Percentiles rank a stretch among this genome's conserved stretches.
Conservation (phyloP, 306 rosid species). For the Gillenia trifoliata region DNA sequence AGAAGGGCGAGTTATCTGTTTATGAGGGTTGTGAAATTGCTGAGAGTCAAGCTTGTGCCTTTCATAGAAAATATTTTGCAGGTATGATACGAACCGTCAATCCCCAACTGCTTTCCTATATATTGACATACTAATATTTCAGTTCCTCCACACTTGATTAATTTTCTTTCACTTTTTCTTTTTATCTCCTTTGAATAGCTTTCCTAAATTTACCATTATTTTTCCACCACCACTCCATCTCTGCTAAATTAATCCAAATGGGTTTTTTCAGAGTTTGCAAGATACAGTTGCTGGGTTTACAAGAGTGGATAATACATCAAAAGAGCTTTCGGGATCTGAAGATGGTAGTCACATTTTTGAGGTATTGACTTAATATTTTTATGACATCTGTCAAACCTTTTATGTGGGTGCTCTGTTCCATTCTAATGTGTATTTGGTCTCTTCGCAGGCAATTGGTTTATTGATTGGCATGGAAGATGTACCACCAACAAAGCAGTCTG, state of each 20-base stretch:
- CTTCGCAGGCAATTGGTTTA: conserved; percentile 85
- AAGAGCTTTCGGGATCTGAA: conserved; percentile 67
- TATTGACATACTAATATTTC: neutral
- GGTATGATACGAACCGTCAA: conserved; percentile 37
- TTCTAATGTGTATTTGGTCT: conserved; percentile 20
- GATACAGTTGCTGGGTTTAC: conserved; percentile 74
- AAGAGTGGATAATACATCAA: conserved; percentile 45
- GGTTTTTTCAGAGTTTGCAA: conserved; percentile 58
- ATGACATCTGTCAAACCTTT: neutral
- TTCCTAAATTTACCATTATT: conserved; percentile 10
- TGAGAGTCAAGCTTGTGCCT: conserved; percentile 84
- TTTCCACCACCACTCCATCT: neutral
- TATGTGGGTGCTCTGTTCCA: conserved; percentile 3
- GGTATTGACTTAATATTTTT: conserved; percentile 38
- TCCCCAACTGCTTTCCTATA: neutral
- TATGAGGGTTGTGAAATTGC: conserved; percentile 87
- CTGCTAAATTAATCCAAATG: conserved; percentile 12
- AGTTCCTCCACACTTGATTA: neutral
- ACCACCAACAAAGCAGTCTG: conserved; percentile 71
- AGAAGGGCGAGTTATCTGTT: conserved; percentile 91
- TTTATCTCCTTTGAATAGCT: conserved; percentile 1
- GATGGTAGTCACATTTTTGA: conserved; percentile 98
- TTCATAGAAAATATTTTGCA: conserved; percentile 84
- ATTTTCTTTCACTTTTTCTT: conserved; percentile 4
- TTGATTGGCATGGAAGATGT: conserved; percentile 96